phyloP scores from a whole-genome alignment of 208 protist genomes.

The Trypanosoma platydactyli region DNA sequence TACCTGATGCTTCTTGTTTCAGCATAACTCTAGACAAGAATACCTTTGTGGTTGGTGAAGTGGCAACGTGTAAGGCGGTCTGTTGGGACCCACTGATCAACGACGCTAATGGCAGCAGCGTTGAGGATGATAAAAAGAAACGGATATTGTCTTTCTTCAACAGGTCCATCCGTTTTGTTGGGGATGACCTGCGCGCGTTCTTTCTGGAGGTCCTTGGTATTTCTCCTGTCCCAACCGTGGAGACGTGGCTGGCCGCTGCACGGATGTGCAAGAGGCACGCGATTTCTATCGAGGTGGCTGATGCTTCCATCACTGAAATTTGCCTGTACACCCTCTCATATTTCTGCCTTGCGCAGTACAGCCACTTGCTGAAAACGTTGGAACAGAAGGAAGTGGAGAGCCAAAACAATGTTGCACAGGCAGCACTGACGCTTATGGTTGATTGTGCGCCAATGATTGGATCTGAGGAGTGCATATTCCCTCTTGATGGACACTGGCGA shows the following conservation, averaged over 20 bases:
- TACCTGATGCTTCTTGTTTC: conserved; percentile 4
- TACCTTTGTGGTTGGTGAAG: conserved; percentile 25
- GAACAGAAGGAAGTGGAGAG: conserved; percentile 2
- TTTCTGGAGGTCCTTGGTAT: conserved; percentile 35
- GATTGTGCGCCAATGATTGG: neutral
- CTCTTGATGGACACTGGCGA: conserved; percentile 23
- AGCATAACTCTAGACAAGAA: too few relatives aligned
- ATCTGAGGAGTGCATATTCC: conserved; percentile 15
- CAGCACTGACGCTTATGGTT: conserved; percentile 13
- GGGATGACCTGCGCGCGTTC: conserved; percentile 11
- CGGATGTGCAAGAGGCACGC: conserved; percentile 15
- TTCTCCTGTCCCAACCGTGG: conserved; percentile 33
- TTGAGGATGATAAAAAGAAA: neutral
- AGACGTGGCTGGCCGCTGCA: conserved; percentile 43
- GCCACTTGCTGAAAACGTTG: conserved; percentile 6
- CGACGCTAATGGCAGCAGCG: neutral
- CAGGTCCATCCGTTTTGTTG: conserved; percentile 27
- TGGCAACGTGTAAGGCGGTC: conserved; percentile 46
- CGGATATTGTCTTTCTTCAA: conserved; percentile 11
- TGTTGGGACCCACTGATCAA: conserved; percentile 34
- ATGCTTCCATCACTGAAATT: conserved; percentile 15
- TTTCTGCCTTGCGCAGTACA: conserved; percentile 45
- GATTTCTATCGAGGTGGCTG: conserved; percentile 12
- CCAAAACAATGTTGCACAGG: conserved; percentile 5
- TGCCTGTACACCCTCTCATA: conserved; percentile 32